Conservation (phyloP, 2,329 filamentous ascomycete genomes). For the Colletotrichum endophyticum region DNA sequence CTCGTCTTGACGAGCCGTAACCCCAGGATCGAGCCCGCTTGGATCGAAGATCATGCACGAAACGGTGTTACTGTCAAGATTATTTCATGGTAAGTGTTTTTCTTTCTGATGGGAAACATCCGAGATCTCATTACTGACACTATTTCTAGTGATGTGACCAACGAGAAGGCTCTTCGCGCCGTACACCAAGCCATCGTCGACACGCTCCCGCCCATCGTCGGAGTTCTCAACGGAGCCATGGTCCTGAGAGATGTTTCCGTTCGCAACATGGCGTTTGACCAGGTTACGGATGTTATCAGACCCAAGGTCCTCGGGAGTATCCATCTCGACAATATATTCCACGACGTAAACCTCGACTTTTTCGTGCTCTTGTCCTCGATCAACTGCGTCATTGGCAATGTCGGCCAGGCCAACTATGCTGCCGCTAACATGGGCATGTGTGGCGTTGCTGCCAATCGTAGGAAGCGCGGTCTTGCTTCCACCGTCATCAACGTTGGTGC, state of each 20-base stretch:
- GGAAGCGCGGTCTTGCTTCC: conserved; percentile 21
- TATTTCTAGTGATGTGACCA: not conserved
- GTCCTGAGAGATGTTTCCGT: conserved; percentile 22
- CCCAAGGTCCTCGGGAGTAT: conserved; percentile 37
- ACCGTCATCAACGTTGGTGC: conserved; percentile 15
- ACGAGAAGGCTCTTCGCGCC: not conserved
- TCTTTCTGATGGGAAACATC: not conserved
- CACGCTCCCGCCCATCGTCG: not conserved
- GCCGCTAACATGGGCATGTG: conserved; percentile 37
- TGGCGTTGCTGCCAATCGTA: conserved; percentile 26
- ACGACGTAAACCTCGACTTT: conserved; percentile 26
- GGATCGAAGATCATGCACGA: not conserved
- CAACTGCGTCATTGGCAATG: conserved; percentile 25
- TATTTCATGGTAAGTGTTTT: conserved; percentile 26
- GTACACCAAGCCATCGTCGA: not conserved
- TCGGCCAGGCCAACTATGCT: conserved; percentile 37
- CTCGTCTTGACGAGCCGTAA: conserved; percentile 39
- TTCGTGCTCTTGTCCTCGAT: conserved; percentile 32
- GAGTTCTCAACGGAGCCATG: not conserved
- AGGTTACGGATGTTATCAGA: conserved; percentile 26
- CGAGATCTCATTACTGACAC: not conserved
- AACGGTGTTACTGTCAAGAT: conserved; percentile 33
- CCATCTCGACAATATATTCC: conserved; percentile 8
- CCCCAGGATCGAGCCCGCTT: conserved; percentile 27
- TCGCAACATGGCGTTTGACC: conserved; percentile 28